Conservation (phyloP, 805 yeast genomes). For the Sporopachydermia lactativora region DNA sequence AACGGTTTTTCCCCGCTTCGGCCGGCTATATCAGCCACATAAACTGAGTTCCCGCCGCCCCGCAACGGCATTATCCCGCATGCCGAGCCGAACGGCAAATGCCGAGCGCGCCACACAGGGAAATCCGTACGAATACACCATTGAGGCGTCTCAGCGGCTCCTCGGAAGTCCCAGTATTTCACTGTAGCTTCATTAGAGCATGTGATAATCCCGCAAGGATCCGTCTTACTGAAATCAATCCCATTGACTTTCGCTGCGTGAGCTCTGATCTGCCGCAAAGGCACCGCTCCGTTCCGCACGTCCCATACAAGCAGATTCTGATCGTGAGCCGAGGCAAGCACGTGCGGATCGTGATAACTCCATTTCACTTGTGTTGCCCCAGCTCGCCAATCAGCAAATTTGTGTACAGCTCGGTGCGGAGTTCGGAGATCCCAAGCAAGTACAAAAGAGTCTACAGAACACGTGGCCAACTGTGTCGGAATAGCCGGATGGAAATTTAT, state of each 20-base stretch:
- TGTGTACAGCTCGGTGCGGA: slow-evolving; percentile 51
- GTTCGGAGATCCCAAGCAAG: slow-evolving; percentile 84
- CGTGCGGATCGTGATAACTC: slow-evolving; percentile 63
- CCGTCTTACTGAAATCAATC: slow-evolving; percentile 59
- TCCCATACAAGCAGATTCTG: slow-evolving; percentile 81
- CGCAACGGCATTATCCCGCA: slow-evolving; percentile 84
- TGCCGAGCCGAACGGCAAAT: slow-evolving; percentile 78
- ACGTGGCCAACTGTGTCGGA: slow-evolving; percentile 82
- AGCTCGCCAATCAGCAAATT: slow-evolving; percentile 91
- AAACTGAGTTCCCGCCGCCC: slow-evolving; percentile 63
- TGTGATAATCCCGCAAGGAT: slow-evolving; percentile 49
- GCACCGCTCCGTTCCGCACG: slow-evolving; percentile 63
- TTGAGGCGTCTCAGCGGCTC: slow-evolving; percentile 28
- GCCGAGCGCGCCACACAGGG: slow-evolving; percentile 83
- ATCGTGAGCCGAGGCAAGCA: slow-evolving; percentile 81
- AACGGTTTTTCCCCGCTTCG: slow-evolving; percentile 24
- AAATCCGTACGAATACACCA: slow-evolving; percentile 56
- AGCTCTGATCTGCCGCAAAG: slow-evolving; percentile 53
- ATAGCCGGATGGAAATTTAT: slow-evolving; percentile 81
- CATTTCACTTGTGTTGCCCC: slow-evolving; percentile 94
- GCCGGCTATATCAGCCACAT: slow-evolving; percentile 34
- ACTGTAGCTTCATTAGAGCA: slow-evolving; percentile 81
- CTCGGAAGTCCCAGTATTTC: slow-evolving; percentile 62
- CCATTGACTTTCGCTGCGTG: slow-evolving; percentile 86
- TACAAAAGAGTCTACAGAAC: slow-evolving; percentile 82